Conservation (phyloP, 169 alveolate species). For the Cryptosporidium bovis region DNA sequence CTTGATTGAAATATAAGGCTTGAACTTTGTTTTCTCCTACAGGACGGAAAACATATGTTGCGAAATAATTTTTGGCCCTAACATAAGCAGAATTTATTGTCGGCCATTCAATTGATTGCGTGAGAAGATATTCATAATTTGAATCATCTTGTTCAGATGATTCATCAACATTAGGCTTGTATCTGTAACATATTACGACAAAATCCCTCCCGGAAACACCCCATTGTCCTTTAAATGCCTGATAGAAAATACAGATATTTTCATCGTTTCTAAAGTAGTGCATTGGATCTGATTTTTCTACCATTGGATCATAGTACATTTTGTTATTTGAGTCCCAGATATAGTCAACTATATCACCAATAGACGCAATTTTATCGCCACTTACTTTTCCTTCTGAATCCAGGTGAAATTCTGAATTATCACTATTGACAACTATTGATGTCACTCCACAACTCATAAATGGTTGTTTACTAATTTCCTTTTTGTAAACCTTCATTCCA, state of each 20-base stretch:
- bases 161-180: conserved; percentile 21
- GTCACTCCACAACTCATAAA: conserved; percentile 75
- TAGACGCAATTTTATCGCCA: conserved; percentile 11
- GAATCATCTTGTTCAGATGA: conserved; percentile 21
- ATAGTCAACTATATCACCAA: conserved; percentile 67
- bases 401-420: neutral
- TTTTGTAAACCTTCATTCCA: conserved; percentile 63
- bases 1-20: conserved; percentile 55
- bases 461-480: conserved; percentile 39
- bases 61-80: conserved; percentile 67
- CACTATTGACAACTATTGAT: conserved; percentile 8
- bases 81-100: conserved; percentile 55
- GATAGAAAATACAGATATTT: conserved; percentile 62
- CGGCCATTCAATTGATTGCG: conserved; percentile 71
- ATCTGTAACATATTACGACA: conserved; percentile 71
- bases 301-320: conserved; percentile 73
- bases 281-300: conserved; percentile 62
- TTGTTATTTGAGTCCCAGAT: conserved; percentile 67
- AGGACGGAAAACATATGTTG: conserved; percentile 71
- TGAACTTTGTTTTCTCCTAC: conserved; percentile 31
- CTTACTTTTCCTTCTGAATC: neutral
- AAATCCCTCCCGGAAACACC: conserved; percentile 75
- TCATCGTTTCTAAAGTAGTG: conserved; percentile 51
- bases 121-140: conserved; percentile 49
- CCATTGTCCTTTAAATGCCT: conserved; percentile 75